These are phyloP conservation scores for Oemleria cerasiformis DNA, from an alignment of 306 rosid species.

Conservation along the genomic window DNA sequence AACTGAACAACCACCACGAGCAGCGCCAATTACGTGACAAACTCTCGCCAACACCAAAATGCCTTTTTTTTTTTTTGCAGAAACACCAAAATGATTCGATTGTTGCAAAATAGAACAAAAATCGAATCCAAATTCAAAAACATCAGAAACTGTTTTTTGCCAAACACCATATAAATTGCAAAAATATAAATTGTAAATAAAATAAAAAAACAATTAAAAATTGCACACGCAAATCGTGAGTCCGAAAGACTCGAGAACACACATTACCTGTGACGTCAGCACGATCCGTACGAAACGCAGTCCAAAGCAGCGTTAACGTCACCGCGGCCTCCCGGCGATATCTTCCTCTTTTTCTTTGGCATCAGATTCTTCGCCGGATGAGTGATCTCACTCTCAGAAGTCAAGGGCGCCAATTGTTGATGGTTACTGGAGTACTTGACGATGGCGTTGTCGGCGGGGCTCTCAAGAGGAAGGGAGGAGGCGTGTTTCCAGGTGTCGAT, in stretches of 20 bases:
- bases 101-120: not conserved
- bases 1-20: not conserved
- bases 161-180: not conserved
- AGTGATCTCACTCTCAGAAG: not conserved
- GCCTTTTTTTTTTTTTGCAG: too few species aligned
- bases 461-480: conserved; percentile 10
- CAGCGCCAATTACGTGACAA: not conserved
- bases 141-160: not conserved
- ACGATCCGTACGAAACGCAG: conserved; percentile 21
- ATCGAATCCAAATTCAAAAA: not conserved
- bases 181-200: not conserved
- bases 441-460: not conserved
- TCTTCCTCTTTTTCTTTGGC: conserved; percentile 34
- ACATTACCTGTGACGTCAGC: conserved; percentile 26
- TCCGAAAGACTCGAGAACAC: too few species aligned
- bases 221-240: not conserved
- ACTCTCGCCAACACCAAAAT: not conserved
- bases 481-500: conserved; percentile 29
- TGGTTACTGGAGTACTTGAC: not conserved
- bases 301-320: conserved; percentile 3
- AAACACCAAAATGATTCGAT: not conserved
- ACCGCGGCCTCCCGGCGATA: not conserved
- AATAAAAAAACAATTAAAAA: not conserved
- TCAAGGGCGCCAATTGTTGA: not conserved
- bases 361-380: conserved; percentile 20